Evolutionary conservation across 768 basidiomycete species (phyloP), one percentile per base, ranked within the genome.

Genomic region (Panus rudis): DNA sequence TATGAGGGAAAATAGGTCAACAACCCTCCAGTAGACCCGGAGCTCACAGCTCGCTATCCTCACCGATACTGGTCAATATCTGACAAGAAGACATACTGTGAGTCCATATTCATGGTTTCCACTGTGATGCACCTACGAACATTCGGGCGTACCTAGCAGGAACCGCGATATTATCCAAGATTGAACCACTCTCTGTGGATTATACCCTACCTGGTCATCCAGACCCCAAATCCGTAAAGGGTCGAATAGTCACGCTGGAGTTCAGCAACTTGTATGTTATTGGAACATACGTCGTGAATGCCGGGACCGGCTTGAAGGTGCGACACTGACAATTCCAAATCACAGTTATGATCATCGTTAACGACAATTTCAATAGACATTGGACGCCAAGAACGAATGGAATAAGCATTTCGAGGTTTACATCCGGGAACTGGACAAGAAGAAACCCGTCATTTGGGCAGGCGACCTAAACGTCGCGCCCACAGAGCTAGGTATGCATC

Each of bases 391-490:
- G 60, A 82, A 85, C 37, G 64, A 69, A 41, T 92, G 91, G 91
- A 84, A 89, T 46, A 56, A 56, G 3, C 81, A 90, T 56, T 92
- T 93, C 56, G 78, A 82, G 41, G 50, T 66, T 2, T 83, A 92
- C 55, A 71, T 92, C 17, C 78, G 78, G 4, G 69, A 76, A 19
- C 65, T 92, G 3, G 86, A 92, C 62, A 73, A 68, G 49, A 77
- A 72, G 54, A 93, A 92, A 53, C 81, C 89, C 3, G 83, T 93
- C 8, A 83, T 93, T 43, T 92, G 91, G 91, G 70, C 74, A 10
- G 91, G 91, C 6, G 91, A 93, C 62, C 55, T 92, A 44, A 93
- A 93, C 48, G 86, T 90, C 32, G 87, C 90, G 4, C 87, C 87
- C 2, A 87, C 87, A 1, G 79, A 70, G 37, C 66, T 74, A 41